Evolutionary conservation across 306 rosid species (phyloP).

Genomic region (Sophora flavescens): DNA sequence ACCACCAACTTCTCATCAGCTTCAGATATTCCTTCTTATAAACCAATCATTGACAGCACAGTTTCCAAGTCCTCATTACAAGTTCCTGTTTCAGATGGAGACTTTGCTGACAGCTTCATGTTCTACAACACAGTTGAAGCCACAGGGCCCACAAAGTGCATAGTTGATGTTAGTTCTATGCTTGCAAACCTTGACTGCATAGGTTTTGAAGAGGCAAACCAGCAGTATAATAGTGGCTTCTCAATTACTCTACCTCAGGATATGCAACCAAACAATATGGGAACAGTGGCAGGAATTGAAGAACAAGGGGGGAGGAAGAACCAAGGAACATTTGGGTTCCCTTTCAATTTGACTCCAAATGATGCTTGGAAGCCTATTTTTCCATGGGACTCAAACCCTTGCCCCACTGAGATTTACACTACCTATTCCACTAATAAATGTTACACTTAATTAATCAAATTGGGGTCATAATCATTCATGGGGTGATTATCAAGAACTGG

Average conservation of each 20-base stretch:
- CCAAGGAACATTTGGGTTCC: constrained; percentile 62
- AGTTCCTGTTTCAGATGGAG: constrained; percentile 48
- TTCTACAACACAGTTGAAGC: constrained; percentile 52
- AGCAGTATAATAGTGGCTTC: constrained; percentile 56
- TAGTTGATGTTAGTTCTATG: constrained; percentile 50
- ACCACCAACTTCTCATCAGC: constrained; percentile 51
- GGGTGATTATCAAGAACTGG: background rate
- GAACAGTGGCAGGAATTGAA: constrained; percentile 31
- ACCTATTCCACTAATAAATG: constrained; percentile 63
- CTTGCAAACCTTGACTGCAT: constrained; percentile 51
- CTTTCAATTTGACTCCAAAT: constrained; percentile 61
- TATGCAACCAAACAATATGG: constrained; percentile 49
- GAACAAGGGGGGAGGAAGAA: constrained; percentile 47
- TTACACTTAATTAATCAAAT: constrained; percentile 43
- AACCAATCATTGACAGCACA: constrained; percentile 44
- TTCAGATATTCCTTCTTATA: constrained; percentile 48
- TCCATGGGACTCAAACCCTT: constrained; percentile 63
- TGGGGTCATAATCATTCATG: background rate
- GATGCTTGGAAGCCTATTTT: constrained; percentile 61
- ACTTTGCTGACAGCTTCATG: constrained; percentile 51
- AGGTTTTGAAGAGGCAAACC: constrained; percentile 57
- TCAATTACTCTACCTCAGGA: constrained; percentile 56
- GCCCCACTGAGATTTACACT: constrained; percentile 67
- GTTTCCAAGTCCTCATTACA: constrained; percentile 40
- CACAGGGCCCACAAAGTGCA: constrained; percentile 50